Conservation (phyloP, 139 green algal species). For the Chlamydomonas sp. region DNA sequence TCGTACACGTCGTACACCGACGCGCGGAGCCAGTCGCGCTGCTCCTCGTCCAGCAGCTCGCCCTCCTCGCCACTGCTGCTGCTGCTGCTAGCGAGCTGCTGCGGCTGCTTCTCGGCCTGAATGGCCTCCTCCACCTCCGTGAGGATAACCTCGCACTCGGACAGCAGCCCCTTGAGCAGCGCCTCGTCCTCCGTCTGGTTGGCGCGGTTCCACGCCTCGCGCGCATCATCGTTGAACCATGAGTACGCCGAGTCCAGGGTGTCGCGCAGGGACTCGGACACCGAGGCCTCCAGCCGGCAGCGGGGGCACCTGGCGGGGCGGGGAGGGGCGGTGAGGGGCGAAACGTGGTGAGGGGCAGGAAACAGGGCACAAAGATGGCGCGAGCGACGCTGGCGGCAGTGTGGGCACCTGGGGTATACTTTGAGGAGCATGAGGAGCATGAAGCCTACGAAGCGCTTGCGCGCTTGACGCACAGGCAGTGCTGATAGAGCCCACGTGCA, state of each 20-base stretch:
- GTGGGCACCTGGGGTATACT: no score
- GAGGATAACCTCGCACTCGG: slow-evolving; percentile 30
- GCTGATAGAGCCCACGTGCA: no score
- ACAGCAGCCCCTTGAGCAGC: slow-evolving; percentile 34
- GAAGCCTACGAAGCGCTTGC: no score
- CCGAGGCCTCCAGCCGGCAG: slow-evolving; percentile 42
- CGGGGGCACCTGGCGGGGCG: slow-evolving; percentile 33
- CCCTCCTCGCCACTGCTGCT: background rate
- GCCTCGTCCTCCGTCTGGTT: slow-evolving; percentile 45
- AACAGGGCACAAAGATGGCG: no score
- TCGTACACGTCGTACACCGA: slow-evolving; percentile 57
- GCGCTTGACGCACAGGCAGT: no score
- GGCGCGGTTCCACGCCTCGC: slow-evolving; percentile 9
- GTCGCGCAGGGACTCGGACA: slow-evolving; percentile 29
- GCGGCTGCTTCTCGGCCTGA: slow-evolving; percentile 13
- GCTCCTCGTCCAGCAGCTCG: slow-evolving; percentile 40
- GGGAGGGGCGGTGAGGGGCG: no score
- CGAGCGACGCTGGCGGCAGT: no score
- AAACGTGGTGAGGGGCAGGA: no score
- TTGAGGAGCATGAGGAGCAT: no score
- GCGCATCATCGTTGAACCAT: slow-evolving; percentile 48
- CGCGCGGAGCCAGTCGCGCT: slow-evolving; percentile 45
- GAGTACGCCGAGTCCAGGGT: slow-evolving; percentile 31
- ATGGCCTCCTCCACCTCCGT: slow-evolving; percentile 49
- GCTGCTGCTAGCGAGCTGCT: background rate